Evolutionary conservation across 495 filamentous ascomycete genomes (phyloP), one percentile per base, ranked within the genome.

Genomic region (Tetracladium marchalianum): DNA sequence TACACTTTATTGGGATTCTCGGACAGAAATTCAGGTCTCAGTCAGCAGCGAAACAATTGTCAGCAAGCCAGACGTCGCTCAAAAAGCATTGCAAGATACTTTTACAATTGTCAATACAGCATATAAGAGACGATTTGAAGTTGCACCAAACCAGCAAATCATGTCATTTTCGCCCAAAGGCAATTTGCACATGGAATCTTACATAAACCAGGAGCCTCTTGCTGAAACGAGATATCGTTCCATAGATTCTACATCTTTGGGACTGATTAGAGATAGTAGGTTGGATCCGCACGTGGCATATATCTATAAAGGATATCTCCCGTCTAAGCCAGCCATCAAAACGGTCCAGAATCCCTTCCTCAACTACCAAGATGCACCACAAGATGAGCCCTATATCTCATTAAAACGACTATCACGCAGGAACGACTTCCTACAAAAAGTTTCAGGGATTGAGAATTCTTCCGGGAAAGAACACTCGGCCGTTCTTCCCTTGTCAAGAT

Each of bases 401-500:
- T 58, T 76, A 4, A 66, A 47, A 18, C 64, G 58, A 24, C 71
- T 82, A 53, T 66, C 79, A 3, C 73, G 70, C 39, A 70, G 78
- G 33, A 62, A 66, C 7, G 77, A 87, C 50, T 84, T 81, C 42
- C 70, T 87, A 36, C 78, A 77, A 12, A 46, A 51, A n/a, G 35
- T 47, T 13, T 0, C 24, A 4, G n/a, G 15, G 9, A 34, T 32
- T 12, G 16, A 13, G 0, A 36, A 46, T n/a, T 15, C 46, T 33
- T 56, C 35, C 11, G 38, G 5, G 12, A 69, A 67, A 43, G 52
- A 54, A 18, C 66, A 65, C 41, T 56, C 53, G 5, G 45, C 43
- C 8, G 56, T 67, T 10, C 36, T 65, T 2, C 72, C 70, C 7
- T 54, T 44, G 6, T 44, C 52, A 1, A 55, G 55, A 11, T 59